These are phyloP conservation scores for Phoma sp. DNA, from an alignment of 2,329 filamentous ascomycete species.

Conservation along the genomic window DNA sequence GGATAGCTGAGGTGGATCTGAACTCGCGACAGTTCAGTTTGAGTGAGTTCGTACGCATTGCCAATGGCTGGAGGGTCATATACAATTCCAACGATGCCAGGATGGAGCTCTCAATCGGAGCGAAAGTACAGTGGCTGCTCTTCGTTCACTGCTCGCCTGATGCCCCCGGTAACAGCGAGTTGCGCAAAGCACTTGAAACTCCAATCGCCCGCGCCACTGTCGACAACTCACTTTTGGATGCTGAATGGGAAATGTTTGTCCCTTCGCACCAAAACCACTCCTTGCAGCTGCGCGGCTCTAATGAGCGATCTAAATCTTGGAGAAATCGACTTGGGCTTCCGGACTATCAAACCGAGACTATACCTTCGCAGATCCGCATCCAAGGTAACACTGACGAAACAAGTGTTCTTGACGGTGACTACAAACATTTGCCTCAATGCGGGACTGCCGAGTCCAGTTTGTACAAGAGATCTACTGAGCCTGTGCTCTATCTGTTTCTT, in stretches of 20 bases:
- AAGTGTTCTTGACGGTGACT: slow-evolving; percentile 57
- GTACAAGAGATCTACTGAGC: slow-evolving; percentile 53
- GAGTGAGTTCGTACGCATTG: slow-evolving; percentile 24
- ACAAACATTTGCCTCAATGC: slow-evolving; percentile 60
- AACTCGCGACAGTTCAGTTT: slow-evolving; percentile 22
- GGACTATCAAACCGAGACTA: slow-evolving; percentile 49
- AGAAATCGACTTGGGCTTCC: slow-evolving; percentile 46
- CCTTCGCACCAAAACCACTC: slow-evolving; percentile 14
- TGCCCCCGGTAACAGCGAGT: slow-evolving; percentile 47
- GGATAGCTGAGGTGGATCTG: slow-evolving; percentile 18
- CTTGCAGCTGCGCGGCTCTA: slow-evolving; percentile 30
- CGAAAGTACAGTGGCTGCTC: slow-evolving; percentile 53
- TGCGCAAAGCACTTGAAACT: slow-evolving; percentile 50
- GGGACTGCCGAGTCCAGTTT: slow-evolving; percentile 63
- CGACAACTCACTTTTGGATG: slow-evolving; percentile 17
- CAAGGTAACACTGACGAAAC: slow-evolving; percentile 33
- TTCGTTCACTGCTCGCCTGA: slow-evolving; percentile 50
- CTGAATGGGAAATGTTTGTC: slow-evolving; percentile 34
- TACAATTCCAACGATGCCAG: slow-evolving; percentile 50
- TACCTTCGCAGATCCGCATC: slow-evolving; percentile 55
- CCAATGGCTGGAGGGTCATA: slow-evolving; percentile 50
- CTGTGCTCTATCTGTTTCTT: slow-evolving; percentile 62
- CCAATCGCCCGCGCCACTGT: slow-evolving; percentile 32
- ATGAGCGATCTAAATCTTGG: slow-evolving; percentile 42
- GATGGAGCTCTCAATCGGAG: slow-evolving; percentile 52